phyloP scores from a whole-genome alignment of 2,329 filamentous ascomycete genomes.

The Epichloe hybrida region DNA sequence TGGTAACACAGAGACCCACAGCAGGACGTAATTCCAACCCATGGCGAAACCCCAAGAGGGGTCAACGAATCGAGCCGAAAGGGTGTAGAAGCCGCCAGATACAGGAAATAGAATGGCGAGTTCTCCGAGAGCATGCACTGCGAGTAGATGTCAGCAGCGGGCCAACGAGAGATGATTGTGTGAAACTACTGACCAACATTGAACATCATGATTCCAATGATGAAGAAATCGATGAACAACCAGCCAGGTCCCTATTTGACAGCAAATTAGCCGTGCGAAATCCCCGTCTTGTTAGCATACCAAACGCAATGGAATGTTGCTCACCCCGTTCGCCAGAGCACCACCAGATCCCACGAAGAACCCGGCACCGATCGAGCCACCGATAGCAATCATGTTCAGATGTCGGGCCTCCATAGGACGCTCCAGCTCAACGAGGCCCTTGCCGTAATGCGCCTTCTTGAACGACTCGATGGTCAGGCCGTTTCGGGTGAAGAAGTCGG shows the following conservation, averaged over 20 bases:
- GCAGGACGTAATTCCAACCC: constrained; percentile 36
- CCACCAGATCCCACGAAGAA: constrained; percentile 47
- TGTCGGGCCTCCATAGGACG: constrained; percentile 38
- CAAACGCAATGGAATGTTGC: constrained; percentile 2
- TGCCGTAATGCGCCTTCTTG: constrained; percentile 21
- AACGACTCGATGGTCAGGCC: constrained; percentile 26
- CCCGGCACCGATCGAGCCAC: constrained; percentile 38
- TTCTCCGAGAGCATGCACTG: constrained; percentile 43
- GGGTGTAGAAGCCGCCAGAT: constrained; percentile 46
- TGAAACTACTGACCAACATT: constrained; percentile 28
- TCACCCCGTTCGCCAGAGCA: constrained; percentile 33
- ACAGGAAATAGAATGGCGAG: constrained; percentile 45
- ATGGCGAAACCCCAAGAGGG: constrained; percentile 42
- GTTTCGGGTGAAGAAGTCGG: constrained; percentile 22
- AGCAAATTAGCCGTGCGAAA: background rate
- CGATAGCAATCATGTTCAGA: constrained; percentile 46
- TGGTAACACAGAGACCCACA: constrained; percentile 34
- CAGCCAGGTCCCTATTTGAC: constrained; percentile 25
- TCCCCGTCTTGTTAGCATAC: background rate
- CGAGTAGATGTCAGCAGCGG: background rate
- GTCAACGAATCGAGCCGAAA: constrained; percentile 44
- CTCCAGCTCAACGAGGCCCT: constrained; percentile 23
- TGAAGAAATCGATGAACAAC: constrained; percentile 35
- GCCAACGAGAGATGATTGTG: background rate
- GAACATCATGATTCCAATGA: constrained; percentile 47